Base-by-base conservation (phyloP, 2,329 filamentous ascomycete species). In the Epichloe bromicola region DNA sequence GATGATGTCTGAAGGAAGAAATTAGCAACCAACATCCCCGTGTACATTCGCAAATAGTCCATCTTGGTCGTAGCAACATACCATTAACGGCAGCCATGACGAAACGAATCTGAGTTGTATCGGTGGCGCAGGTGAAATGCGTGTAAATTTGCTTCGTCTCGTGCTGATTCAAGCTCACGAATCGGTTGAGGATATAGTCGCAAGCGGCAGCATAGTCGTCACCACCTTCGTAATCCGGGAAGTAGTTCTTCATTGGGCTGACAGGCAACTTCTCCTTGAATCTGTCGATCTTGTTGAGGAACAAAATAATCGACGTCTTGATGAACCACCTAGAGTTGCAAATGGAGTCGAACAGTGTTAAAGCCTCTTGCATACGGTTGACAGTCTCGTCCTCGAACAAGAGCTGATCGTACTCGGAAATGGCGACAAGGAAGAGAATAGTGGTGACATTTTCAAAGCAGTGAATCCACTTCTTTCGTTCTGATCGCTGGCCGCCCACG, bases 91-190 rank as follows among this genome's bases (percentile, higher is more conserved):
- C 93, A 55, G 91, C 90, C 93, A 98, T 98, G 72, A 98, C 93
- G 76, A 98, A 97, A 65, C 93, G 85, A 63, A 98, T 98, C 71
- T 98, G 93, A 63, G 93, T 96, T 34, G 93, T 98, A 67, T 98
- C 93, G 46, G 93, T 98, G 55, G 93, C 93, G 68, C 93, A 97
- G 48, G 93, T 98, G 73, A 98, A 98, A 72, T 97, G 93, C 53
- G 93, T 98, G 78, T 98, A 98, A 69, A 98, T 97, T 70, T 98
- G 93, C 78, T 98, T 98, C 51, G 89, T 95, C 75, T 97, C 93
- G 68, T 96, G 91, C 72, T 97, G 93, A 75, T 98, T 98, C 67
- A 98, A 76, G 67, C 87, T 93, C 63, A 97, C 93, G 71, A 98
- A 98, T 66, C 93, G 83, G 79, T 97, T 97, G 56, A 98, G 80